Conservation (phyloP, 2,329 filamentous ascomycete genomes). For the Coniochaeta sp. region DNA sequence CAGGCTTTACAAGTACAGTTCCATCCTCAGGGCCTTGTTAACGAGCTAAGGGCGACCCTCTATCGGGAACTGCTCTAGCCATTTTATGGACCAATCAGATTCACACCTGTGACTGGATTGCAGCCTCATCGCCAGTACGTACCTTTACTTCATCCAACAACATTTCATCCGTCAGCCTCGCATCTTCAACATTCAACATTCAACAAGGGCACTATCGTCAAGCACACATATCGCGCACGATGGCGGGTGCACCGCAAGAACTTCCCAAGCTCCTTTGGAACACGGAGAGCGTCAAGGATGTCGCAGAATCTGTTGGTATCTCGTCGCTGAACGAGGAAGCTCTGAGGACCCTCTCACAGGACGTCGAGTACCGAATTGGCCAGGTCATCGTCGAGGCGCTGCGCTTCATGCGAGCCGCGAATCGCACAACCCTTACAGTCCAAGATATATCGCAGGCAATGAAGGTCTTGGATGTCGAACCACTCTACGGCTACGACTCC, state of each 20-base stretch:
- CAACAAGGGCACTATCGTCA: neutral
- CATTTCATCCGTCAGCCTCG: neutral
- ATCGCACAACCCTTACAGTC: slow-evolving; percentile 79
- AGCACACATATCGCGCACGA: neutral
- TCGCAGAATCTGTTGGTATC: slow-evolving; percentile 93
- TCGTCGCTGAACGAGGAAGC: slow-evolving; percentile 74
- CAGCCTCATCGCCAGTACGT: neutral
- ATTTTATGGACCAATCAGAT: too few relatives aligned
- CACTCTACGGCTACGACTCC: slow-evolving; percentile 92
- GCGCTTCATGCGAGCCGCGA: slow-evolving; percentile 90
- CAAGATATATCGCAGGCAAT: slow-evolving; percentile 85
- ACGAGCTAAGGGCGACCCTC: neutral
- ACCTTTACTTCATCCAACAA: neutral
- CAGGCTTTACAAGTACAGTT: neutral
- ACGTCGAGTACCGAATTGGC: slow-evolving; percentile 90
- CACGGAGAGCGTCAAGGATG: slow-evolving; percentile 88
- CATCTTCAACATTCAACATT: neutral
- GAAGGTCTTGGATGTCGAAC: slow-evolving; percentile 82
- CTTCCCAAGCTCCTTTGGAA: slow-evolving; percentile 74
- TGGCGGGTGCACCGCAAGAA: slow-evolving; percentile 12
- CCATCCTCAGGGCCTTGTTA: neutral
- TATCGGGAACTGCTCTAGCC: neutral
- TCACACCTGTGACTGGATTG: too few relatives aligned
- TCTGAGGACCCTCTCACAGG: slow-evolving; percentile 78
- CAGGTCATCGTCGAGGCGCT: slow-evolving; percentile 91